phyloP scores from a whole-genome alignment of 1,139 yeast species.

The Magnusiomyces ingens region DNA sequence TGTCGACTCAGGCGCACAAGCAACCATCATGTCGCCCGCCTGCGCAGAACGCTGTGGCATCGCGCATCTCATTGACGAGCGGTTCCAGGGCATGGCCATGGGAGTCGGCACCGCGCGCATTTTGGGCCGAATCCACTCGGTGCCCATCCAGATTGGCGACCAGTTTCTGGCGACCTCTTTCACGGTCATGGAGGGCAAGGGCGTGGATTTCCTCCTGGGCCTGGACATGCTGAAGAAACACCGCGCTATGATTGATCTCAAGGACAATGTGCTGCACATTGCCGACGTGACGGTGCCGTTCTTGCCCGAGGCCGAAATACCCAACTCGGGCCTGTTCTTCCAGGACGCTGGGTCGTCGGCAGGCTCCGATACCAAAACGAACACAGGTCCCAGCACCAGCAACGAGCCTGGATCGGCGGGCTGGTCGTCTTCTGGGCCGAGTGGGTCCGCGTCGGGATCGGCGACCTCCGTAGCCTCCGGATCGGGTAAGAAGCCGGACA shows the following conservation, averaged over 20 bases:
- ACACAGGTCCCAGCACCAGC: no score
- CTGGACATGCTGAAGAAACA: conserved; percentile 83
- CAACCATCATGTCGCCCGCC: conserved; percentile 70
- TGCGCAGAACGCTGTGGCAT: conserved; percentile 72
- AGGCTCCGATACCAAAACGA: neutral
- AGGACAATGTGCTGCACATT: conserved; percentile 57
- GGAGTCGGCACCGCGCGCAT: conserved; percentile 87
- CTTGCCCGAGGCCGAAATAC: conserved; percentile 66
- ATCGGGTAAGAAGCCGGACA: neutral
- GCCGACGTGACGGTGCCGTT: conserved; percentile 69
- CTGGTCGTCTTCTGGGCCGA: no score
- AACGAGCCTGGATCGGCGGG: no score
- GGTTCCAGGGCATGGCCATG: conserved; percentile 74
- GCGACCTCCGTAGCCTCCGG: neutral
- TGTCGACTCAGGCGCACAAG: conserved; percentile 95
- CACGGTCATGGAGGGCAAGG: conserved; percentile 65
- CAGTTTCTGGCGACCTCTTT: conserved; percentile 71
- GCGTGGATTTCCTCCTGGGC: conserved; percentile 44
- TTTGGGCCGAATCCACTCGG: conserved; percentile 81
- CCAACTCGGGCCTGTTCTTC: conserved; percentile 30
- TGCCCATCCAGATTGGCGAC: conserved; percentile 72
- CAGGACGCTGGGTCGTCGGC: conserved; percentile 11
- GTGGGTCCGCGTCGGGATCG: neutral
- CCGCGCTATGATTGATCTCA: conserved; percentile 74
- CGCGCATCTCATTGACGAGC: conserved; percentile 65